Percentiles rank a stretch among this genome's conserved stretches.
Evolutionary conservation across 73 alveolate species (phyloP).

Genomic region (Paramecium sonneborni): DNA sequence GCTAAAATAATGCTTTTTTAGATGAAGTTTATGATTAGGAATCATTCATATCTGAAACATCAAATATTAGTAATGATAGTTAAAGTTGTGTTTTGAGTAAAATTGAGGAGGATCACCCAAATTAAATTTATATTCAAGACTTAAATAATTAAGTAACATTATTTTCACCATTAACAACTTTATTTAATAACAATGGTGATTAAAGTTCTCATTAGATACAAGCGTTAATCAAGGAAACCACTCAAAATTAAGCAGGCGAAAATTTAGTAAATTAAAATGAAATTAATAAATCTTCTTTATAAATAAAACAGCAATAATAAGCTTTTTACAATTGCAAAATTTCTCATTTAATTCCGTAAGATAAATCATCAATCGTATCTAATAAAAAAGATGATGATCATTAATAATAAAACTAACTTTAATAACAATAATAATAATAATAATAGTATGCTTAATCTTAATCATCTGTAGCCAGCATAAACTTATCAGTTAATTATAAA

Average conservation of each 20-base stretch:
- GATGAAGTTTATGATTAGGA: not conserved
- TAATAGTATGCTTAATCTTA: not conserved
- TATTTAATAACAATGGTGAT: not conserved
- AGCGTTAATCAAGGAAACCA: not conserved
- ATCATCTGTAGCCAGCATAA: not conserved
- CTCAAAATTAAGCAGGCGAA: not conserved
- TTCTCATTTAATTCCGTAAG: not conserved
- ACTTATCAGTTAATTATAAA: not conserved
- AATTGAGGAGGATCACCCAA: not conserved
- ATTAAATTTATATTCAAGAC: not conserved
- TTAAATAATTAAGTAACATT: not conserved
- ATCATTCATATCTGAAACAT: not conserved
- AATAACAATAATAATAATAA: not conserved
- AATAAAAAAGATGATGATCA: not conserved
- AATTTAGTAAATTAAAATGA: not conserved
- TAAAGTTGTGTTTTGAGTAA: not conserved
- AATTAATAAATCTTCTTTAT: not conserved
- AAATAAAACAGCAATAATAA: not conserved
- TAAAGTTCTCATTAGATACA: not conserved
- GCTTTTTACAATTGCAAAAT: not conserved
- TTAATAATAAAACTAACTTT: not conserved
- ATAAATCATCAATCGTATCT: not conserved
- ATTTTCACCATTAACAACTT: not conserved
- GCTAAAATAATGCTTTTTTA: not conserved
- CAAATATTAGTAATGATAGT: not conserved